Base-by-base conservation (phyloP, 2,329 filamentous ascomycete species). In the Camptophora hylomeconis region DNA sequence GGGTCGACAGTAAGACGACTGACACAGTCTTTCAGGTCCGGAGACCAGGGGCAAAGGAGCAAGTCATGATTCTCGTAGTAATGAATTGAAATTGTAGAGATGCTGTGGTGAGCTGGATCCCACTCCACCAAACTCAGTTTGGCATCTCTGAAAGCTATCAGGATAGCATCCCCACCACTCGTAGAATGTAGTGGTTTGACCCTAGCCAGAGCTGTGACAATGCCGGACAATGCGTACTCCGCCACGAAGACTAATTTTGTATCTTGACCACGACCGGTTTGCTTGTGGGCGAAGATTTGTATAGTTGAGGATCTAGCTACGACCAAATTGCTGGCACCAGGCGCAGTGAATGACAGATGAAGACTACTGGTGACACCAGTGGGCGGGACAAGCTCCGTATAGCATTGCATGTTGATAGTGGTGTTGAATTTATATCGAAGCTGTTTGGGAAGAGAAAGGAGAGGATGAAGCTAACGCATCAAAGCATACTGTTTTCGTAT, bases 51-150 rank as follows among this genome's bases (percentile, higher is more conserved):
- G 38, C 73, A 79, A 30, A 78, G 75, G 41, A 79, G 73, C 37
- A 87, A 63, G 50, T 93, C 86, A 49, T 94, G 86, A 52, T 89
- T 81, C 54, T 98, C 89, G 58, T 95, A 98, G 64, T 86, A 95
- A 60, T 98, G 89, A 46, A 98, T 87, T 28, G 87, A 95, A 39
- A 89, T 72, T 30, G 87, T 95, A 45, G 78, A 75, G 45, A 95
- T 75, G 28, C 72, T 71, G 54, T 80, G 68, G 42, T 72, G 74
- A 50, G 79, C 73, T 6, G 82, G 75, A 51, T 95, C 82, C 89
- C 89, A 98, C 59, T 94, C 82, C 32, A 93, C 67, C 53, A 98
- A 64, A 54, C 81, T 92, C 49, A 95, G 68, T 58, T 93, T 93
- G 22, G 89, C 89, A 57, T 93, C 84, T 48, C 80, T 79, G 56